A percentile compares a stretch with the other conserved stretches of the same genome.
These are phyloP conservation scores for Thermomyces lanuginosus DNA, from an alignment of 2,329 filamentous ascomycete species.

Conservation along the genomic window DNA sequence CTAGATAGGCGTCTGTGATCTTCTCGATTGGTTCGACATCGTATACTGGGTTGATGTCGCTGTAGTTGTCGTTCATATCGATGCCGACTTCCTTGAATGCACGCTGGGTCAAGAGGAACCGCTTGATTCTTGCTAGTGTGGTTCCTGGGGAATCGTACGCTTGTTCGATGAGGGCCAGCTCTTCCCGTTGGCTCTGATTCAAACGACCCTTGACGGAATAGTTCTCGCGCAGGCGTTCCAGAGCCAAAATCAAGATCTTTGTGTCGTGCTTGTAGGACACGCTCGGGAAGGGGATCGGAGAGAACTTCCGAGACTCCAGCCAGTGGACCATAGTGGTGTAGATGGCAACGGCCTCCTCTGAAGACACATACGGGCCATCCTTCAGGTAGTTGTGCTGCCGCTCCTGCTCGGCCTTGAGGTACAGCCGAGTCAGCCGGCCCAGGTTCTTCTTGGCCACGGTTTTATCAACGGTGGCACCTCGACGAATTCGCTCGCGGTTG, in stretches of 20 bases:
- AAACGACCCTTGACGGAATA: slow-evolving; percentile 95
- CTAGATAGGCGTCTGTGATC: slow-evolving; percentile 95
- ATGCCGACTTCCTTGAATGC: slow-evolving; percentile 99
- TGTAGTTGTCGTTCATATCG: slow-evolving; percentile 99
- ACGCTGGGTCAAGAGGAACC: slow-evolving; percentile 87
- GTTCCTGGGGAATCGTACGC: slow-evolving; percentile 96
- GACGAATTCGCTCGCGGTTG: slow-evolving; percentile 89
- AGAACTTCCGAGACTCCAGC: slow-evolving; percentile 96
- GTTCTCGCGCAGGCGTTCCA: slow-evolving; percentile 82
- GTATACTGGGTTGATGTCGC: slow-evolving; percentile 95
- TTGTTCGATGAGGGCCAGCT: slow-evolving; percentile 90
- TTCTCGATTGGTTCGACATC: slow-evolving; percentile 99
- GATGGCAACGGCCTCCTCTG: slow-evolving; percentile 94
- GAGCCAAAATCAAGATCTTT: slow-evolving; percentile 88
- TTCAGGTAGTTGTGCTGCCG: slow-evolving; percentile 99
- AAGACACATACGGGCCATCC: slow-evolving; percentile 94
- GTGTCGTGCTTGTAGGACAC: slow-evolving; percentile 99
- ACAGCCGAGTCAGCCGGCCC: slow-evolving; percentile 80
- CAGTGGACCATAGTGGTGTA: slow-evolving; percentile 98
- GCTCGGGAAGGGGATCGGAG: slow-evolving; percentile 94
- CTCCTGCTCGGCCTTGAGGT: slow-evolving; percentile 97
- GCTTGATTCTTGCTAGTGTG: slow-evolving; percentile 88
- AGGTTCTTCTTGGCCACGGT: slow-evolving; percentile 99
- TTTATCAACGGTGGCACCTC: slow-evolving; percentile 95
- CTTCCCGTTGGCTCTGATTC: slow-evolving; percentile 94